Evolutionary conservation across 768 basidiomycete genomes (phyloP).

Genomic region (Strobilomyces dryophilus): DNA sequence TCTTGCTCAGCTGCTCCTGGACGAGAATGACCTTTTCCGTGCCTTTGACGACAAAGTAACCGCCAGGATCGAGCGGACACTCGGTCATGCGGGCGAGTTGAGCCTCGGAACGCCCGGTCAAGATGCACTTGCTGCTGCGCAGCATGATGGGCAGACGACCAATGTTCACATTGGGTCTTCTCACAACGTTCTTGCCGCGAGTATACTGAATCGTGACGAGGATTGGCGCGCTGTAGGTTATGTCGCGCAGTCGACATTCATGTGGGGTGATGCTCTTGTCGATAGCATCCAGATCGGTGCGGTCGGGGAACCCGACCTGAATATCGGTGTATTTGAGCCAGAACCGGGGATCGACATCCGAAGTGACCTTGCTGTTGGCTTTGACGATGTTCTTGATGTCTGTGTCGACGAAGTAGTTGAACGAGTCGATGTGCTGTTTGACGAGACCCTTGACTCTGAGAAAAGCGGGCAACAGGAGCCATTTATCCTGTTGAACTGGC

Average conservation of each 20-base stretch:
- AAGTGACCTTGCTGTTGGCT: slow-evolving; percentile 90
- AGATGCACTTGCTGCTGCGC: slow-evolving; percentile 89
- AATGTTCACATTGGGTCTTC: slow-evolving; percentile 77
- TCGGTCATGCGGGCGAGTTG: slow-evolving; percentile 94
- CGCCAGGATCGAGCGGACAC: slow-evolving; percentile 98
- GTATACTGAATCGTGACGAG: slow-evolving; percentile 94
- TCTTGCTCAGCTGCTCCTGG: slow-evolving; percentile 98
- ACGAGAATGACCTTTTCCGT: slow-evolving; percentile 99
- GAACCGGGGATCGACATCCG: slow-evolving; percentile 94
- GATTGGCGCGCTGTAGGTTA: slow-evolving; percentile 91
- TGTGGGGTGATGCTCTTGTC: slow-evolving; percentile 90
- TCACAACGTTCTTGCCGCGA: slow-evolving; percentile 84
- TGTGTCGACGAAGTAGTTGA: slow-evolving; percentile 97
- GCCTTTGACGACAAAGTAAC: slow-evolving; percentile 98
- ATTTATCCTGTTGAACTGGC: slow-evolving; percentile 75
- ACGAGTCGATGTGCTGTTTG: slow-evolving; percentile 98
- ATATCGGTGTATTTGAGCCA: slow-evolving; percentile 98
- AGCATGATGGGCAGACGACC: slow-evolving; percentile 96
- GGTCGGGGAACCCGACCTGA: slow-evolving; percentile 85
- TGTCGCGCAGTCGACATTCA: slow-evolving; percentile 94
- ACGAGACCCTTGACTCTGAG: slow-evolving; percentile 97
- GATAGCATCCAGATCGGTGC: slow-evolving; percentile 75
- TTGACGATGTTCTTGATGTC: slow-evolving; percentile 97
- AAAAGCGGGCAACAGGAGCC: slow-evolving; percentile 94
- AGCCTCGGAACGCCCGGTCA: slow-evolving; percentile 71